Percentiles rank a stretch among this genome's conserved stretches.
phyloP scores from a whole-genome alignment of 805 yeast species.

The Starmera caribaea region DNA sequence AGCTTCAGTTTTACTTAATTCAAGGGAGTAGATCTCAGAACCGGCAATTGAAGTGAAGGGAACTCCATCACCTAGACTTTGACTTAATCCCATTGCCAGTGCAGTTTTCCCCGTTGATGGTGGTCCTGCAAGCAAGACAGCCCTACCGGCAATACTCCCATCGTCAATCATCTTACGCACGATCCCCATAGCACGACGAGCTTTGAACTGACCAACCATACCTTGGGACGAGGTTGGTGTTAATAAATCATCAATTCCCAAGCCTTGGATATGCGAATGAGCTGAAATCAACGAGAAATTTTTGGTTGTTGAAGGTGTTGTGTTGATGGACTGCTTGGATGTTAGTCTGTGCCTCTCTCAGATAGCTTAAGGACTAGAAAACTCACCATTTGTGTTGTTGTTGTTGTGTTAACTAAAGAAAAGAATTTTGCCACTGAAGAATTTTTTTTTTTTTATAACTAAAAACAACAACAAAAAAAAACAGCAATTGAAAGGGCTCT shows the following conservation, averaged over 20 bases:
- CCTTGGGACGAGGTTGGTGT: slow-evolving; percentile 85
- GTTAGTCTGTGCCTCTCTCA: too few relatives aligned
- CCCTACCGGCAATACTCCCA: slow-evolving; percentile 94
- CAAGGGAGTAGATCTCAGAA: slow-evolving; percentile 86
- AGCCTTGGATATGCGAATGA: slow-evolving; percentile 95
- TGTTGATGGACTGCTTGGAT: slow-evolving; percentile 32
- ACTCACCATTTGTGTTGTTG: too few relatives aligned
- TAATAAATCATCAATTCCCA: slow-evolving; percentile 89
- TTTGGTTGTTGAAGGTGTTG: slow-evolving; percentile 24
- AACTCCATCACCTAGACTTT: slow-evolving; percentile 57
- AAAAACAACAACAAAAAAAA: too few relatives aligned
- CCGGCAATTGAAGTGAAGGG: slow-evolving; percentile 96
- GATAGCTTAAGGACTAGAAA: slow-evolving; percentile 19
- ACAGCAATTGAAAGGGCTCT: too few relatives aligned
- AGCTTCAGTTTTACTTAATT: slow-evolving; percentile 91
- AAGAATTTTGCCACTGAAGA: too few relatives aligned
- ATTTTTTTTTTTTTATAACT: too few relatives aligned
- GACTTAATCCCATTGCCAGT: slow-evolving; percentile 86
- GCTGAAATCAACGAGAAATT: slow-evolving; percentile 85
- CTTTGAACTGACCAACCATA: slow-evolving; percentile 94
- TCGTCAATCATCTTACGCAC: slow-evolving; percentile 88
- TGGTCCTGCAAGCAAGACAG: slow-evolving; percentile 93
- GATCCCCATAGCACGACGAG: slow-evolving; percentile 94
- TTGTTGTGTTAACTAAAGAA: too few relatives aligned
- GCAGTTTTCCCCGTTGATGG: slow-evolving; percentile 99